Conservation (phyloP, 257 asterid genomes). For the Nicotiana otophora region DNA sequence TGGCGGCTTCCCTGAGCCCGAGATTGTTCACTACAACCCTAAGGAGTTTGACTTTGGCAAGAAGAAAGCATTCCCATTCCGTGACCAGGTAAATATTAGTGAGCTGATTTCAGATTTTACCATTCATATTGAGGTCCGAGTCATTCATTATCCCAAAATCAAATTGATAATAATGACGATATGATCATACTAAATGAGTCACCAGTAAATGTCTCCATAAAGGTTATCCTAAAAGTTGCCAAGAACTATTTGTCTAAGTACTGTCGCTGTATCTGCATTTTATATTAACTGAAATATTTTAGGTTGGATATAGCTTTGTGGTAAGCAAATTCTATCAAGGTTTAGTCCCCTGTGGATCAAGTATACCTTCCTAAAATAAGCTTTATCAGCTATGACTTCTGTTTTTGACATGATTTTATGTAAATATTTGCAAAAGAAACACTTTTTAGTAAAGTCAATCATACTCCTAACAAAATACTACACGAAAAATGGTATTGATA, state of each 20-base stretch:
- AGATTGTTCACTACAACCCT: conserved; percentile 88
- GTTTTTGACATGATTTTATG: neutral
- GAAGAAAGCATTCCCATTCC: conserved; percentile 88
- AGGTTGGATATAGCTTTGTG: neutral
- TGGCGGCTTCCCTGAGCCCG: conserved; percentile 97
- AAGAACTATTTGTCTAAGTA: neutral
- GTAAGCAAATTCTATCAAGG: neutral
- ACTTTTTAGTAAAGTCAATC: neutral
- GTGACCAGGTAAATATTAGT: conserved; percentile 67
- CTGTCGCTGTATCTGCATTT: neutral
- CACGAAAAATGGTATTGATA: neutral
- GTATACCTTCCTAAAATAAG: neutral
- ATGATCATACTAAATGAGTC: neutral
- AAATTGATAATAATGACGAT: neutral
- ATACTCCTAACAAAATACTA: neutral
- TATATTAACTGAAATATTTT: too few species aligned
- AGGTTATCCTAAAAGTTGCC: neutral
- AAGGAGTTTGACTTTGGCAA: conserved; percentile 97
- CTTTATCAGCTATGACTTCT: neutral
- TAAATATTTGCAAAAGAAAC: neutral
- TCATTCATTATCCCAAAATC: neutral
- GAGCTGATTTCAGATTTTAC: neutral
- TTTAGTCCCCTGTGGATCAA: neutral
- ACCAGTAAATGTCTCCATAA: neutral
- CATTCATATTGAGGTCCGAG: neutral